A percentile compares a stretch with the other conserved stretches of the same genome.
Conservation (phyloP, 225 moss, liverwort and hornwort species). For the Bryoerythrophyllum caledonicum region DNA sequence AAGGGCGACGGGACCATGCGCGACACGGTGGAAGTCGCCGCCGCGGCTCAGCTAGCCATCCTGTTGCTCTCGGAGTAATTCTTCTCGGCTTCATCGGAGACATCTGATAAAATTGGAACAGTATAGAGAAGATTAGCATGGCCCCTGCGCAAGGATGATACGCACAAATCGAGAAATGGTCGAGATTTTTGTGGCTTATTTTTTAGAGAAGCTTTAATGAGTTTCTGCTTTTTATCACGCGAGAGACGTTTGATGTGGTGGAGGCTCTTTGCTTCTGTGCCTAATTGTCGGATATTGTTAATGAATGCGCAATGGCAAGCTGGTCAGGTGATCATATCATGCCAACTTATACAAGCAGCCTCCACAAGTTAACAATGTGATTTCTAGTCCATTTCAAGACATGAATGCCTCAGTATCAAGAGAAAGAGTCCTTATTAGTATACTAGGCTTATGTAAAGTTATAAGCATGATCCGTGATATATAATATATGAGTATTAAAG, state of each 20-base stretch:
- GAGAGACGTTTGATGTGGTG: constrained; percentile 55
- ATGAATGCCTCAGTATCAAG: background rate
- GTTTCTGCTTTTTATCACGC: constrained; percentile 72
- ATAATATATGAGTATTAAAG: background rate
- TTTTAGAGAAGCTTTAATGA: too few relatives aligned
- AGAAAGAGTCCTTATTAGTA: background rate
- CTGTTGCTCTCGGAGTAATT: background rate
- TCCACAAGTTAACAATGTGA: too few relatives aligned
- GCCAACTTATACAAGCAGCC: too few relatives aligned
- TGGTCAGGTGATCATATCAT: constrained; percentile 53
- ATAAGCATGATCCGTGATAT: background rate
- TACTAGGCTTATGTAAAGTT: background rate
- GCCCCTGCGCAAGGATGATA: constrained; percentile 89
- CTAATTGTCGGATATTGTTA: constrained; percentile 66
- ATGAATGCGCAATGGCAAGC: constrained; percentile 89
- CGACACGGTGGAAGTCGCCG: background rate
- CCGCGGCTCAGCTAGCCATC: background rate
- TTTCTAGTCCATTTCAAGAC: too few relatives aligned
- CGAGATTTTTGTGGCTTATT: background rate
- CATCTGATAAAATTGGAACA: constrained; percentile 84
- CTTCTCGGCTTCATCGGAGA: constrained; percentile 41
- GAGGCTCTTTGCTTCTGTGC: constrained; percentile 21
- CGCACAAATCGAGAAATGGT: background rate
- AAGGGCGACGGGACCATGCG: background rate
- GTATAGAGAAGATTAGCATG: constrained; percentile 95